Conservation (phyloP, 495 filamentous ascomycete genomes). For the Xylaria curta region DNA sequence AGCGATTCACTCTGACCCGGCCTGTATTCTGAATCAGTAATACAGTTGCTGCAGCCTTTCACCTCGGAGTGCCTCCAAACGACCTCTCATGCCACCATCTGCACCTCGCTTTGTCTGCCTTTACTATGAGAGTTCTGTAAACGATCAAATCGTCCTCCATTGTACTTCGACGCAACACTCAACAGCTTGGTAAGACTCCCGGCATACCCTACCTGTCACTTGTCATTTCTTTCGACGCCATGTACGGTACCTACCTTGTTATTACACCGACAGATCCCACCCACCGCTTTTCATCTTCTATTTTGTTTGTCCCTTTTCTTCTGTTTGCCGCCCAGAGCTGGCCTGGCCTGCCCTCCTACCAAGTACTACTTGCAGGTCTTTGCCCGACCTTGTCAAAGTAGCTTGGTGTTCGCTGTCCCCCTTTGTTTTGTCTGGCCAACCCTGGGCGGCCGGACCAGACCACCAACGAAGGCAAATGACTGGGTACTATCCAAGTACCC, state of each 20-base stretch:
- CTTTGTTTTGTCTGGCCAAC: constrained; percentile 5
- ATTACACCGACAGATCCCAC: constrained; percentile 9
- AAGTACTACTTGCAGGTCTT: background rate
- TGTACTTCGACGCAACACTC: background rate
- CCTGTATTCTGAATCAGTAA: constrained; percentile 15
- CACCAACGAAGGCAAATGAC: constrained; percentile 10
- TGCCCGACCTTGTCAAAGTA: background rate
- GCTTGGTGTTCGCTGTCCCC: background rate
- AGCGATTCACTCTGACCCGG: constrained; percentile 2
- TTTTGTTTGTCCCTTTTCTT: background rate
- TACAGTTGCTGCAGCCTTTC: constrained; percentile 3
- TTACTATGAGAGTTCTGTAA: background rate
- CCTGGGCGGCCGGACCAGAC: constrained; percentile 16
- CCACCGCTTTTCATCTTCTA: background rate
- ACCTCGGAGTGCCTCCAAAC: background rate
- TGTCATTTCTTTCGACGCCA: constrained; percentile 1
- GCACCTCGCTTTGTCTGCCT: background rate
- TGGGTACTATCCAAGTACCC: constrained; percentile 13
- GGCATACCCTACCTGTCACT: constrained; percentile 5
- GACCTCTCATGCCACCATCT: background rate
- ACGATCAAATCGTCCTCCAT: constrained; percentile 1
- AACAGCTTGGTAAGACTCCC: constrained; percentile 10
- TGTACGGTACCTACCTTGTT: background rate
- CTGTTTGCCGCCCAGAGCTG: background rate
- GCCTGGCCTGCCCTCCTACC: background rate